Base-by-base conservation (phyloP, 1,284 basidiomycete genomes). In the Cutaneotrichosporon sp. region DNA sequence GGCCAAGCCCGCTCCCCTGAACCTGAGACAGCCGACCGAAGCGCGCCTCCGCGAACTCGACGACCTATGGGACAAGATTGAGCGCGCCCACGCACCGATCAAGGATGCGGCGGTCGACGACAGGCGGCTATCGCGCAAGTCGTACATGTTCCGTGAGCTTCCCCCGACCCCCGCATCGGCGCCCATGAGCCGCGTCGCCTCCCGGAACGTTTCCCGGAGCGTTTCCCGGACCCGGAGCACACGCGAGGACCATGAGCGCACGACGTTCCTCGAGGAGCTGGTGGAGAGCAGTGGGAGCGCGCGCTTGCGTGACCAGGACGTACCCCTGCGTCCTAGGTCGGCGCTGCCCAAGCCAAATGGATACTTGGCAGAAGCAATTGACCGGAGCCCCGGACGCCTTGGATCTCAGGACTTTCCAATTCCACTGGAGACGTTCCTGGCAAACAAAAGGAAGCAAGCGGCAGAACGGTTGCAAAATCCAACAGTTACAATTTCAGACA, bases 51-150 rank as follows among this genome's bases (percentile, higher is more conserved):
- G 66, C 36, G 77, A 79, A 59, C 60, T 79, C 40, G 72, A 76
- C 61, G 69, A 72, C 34, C 75, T 78, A 22, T 73, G 74, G 72
- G 68, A 70, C 52, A 68, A 68, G 65, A 78, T 79, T 31, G 73
- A 77, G 56, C 58, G 70, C 21, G 31, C 53, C 9, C 22, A 56
- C 22, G 30, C n/a, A n/a, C 32, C 34, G 6, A 18, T 16, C 40
- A 49, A 50, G 32, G 30, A 53, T 30, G 51, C 51, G 2, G 51
- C 51, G 2, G 51, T 53, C 18, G 40, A 47, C 42, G 42, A 46
- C 30, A 30, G 31, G 13, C 51, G 30, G 31, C 31, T n/a, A 30
- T 53, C 30, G 16, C 51, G 30, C 26, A 53, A 53, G 51, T n/a
- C 26, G 13, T 53, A 32, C 51, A 53, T 53, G 51, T 32, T 34